Evolutionary conservation across 495 filamentous ascomycete species (phyloP), one percentile per base, ranked within the genome.

Genomic region (Corynascus novoguineensis): DNA sequence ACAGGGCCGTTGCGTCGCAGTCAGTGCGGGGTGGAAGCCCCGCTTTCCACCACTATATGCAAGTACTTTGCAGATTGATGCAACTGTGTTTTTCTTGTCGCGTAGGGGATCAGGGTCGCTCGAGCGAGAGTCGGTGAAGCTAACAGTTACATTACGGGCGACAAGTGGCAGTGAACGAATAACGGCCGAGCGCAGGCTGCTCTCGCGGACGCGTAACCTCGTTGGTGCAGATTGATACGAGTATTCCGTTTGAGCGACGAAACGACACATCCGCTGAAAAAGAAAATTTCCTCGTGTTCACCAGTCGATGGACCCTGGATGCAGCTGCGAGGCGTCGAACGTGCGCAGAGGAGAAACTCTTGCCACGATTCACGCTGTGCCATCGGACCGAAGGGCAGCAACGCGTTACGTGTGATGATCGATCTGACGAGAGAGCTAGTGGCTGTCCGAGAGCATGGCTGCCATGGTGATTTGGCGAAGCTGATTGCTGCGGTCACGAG

Each of bases 51-150:
- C 9, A 21, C 37, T 41, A 17, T 41, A 53, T 46, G 54, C 46
- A 58, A 51, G 54, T 11, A 24, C 49, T 51, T 10, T 57, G 54
- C 59, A 57, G 54, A 50, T 35, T 11, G 24, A n/a, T 28, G 42
- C n/a, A 46, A 24, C 40, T 46, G n/a, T n/a, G n/a, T n/a, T n/a
- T n/a, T n/a, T n/a, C n/a, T 15, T 11, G 47, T 4, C 11, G 19
- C 6, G 32, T 12, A 50, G 32, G 19, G 37, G 24, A 2, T 19
- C 17, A 37, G 21, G 1, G 4, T 11, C 27, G 24, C 10, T 34
- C 9, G 24, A 48, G 28, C 35, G 29, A 60, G 59, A 61, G 59
- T 58, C 60, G 60, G 60, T 59, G 60, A 59, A 62, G 60, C 55
- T 62, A 46, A 53, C 53, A 61, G 53, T 19, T n/a, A 25, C 31